A percentile compares a stretch with the other conserved stretches of the same genome.
phyloP scores from a whole-genome alignment of 257 asterid species.

The Solanum sitiens region DNA sequence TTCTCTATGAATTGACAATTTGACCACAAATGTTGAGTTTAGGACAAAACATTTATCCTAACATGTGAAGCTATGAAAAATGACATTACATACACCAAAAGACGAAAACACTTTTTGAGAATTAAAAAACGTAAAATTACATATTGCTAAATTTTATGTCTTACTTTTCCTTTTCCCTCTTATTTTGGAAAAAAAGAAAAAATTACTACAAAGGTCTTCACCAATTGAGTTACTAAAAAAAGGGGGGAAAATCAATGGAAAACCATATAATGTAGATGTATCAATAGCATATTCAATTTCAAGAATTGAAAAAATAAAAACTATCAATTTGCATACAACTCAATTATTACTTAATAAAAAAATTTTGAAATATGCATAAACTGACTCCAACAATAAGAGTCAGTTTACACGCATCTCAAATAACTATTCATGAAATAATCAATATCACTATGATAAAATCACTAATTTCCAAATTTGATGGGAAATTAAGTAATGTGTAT shows the following conservation, averaged over 20 bases:
- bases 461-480: neutral
- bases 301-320: neutral
- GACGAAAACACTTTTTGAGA: neutral
- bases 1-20: neutral
- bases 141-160: neutral
- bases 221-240: too few species aligned
- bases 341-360: neutral
- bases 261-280: neutral
- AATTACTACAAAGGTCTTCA: neutral
- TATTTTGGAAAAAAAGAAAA: neutral
- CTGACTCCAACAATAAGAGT: neutral
- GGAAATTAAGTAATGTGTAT: neutral
- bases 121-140: neutral
- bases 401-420: neutral
- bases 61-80: neutral
- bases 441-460: neutral
- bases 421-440: neutral
- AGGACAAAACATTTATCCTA: neutral
- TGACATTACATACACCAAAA: neutral
- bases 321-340: rapidly evolving
- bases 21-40: neutral
- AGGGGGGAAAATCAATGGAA: neutral
- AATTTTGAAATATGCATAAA: neutral
- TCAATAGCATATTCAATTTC: neutral
- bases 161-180: neutral